A percentile compares a stretch with the other conserved stretches of the same genome.
Conservation (phyloP, 1,139 yeast genomes). For the Taphrina deformans region DNA sequence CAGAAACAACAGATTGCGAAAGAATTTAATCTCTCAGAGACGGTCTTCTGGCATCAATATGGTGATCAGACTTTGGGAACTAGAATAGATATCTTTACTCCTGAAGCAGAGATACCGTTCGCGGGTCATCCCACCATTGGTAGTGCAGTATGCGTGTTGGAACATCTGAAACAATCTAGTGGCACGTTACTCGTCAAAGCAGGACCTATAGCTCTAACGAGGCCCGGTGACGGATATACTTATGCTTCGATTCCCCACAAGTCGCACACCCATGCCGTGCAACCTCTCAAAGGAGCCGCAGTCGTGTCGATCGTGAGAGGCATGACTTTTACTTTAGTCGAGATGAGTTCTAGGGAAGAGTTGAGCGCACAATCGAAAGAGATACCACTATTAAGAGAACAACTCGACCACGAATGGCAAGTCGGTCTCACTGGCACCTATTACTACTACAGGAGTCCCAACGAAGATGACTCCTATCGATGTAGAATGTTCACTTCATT, state of each 20-base stretch:
- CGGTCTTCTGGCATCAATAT: constrained; percentile 15
- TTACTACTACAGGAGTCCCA: not conserved
- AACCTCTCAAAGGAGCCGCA: not conserved
- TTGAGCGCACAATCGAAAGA: not conserved
- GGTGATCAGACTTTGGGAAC: not conserved
- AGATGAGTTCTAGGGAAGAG: not conserved
- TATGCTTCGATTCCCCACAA: constrained; percentile 16
- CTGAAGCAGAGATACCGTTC: constrained; percentile 17
- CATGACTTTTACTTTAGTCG: constrained; percentile 26
- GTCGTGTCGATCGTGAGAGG: constrained; percentile 22
- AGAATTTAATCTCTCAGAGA: constrained; percentile 29
- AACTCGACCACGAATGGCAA: constrained; percentile 18
- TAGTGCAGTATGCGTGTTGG: constrained; percentile 4
- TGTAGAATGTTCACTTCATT: constrained; percentile 9
- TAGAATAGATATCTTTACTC: constrained; percentile 23
- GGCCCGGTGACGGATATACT: not conserved
- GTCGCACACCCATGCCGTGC: not conserved
- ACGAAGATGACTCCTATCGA: not conserved
- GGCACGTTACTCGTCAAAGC: not conserved
- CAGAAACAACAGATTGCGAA: constrained; percentile 23
- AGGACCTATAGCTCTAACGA: not conserved
- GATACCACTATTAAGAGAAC: not conserved
- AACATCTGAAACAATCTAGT: not conserved
- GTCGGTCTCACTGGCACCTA: constrained; percentile 15
- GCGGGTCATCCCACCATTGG: constrained; percentile 33